Evolutionary conservation across 2,329 filamentous ascomycete genomes (phyloP).

Genomic region (Didymella lethalis): DNA sequence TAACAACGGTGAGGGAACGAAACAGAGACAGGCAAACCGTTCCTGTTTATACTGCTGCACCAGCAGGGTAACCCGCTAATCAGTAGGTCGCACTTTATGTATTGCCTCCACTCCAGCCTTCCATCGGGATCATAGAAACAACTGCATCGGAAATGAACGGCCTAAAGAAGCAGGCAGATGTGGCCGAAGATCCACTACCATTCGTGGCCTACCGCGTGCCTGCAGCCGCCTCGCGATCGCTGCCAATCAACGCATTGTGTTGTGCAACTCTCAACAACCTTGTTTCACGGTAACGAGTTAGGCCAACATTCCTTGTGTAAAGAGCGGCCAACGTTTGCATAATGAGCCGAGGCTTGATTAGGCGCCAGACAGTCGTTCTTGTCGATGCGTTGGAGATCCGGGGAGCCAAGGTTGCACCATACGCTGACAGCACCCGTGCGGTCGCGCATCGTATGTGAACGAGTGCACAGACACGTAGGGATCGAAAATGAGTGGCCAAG

Average conservation of each 20-base stretch:
- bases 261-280: conserved; percentile 10
- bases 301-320: conserved; percentile 1
- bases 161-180: conserved; percentile 18
- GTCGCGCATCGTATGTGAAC: conserved; percentile 6
- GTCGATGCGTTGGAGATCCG: conserved; percentile 1
- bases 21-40: background rate
- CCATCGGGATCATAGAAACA: background rate
- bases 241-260: conserved; percentile 3
- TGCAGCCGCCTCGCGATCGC: conserved; percentile 4
- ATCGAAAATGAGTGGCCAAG: conserved; percentile 1
- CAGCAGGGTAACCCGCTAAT: background rate
- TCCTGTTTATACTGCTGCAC: conserved; percentile 13
- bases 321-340: background rate
- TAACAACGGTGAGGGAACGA: background rate
- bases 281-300: background rate
- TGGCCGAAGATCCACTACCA: conserved; percentile 2
- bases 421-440: background rate
- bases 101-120: conserved; percentile 1
- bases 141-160: conserved; percentile 10
- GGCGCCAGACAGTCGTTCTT: background rate
- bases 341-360: conserved; percentile 1
- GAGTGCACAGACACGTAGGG: conserved; percentile 6
- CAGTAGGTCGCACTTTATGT: background rate
- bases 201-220: background rate
- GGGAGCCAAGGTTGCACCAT: conserved; percentile 3